Conservation (phyloP, 176 grass and related monocot genomes). For the Zea mays region Zm-B73-REFERENCE-NAM-5.0 NC_050098.1:181368501-181369000, state of each 20-base stretch:
- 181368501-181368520: constrained; percentile 5
- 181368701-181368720: constrained; percentile 2
- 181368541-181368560: neutral
- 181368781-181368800: neutral
- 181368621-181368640: constrained; percentile 37
- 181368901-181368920: no score
- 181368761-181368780: no score
- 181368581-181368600: constrained; percentile 46
- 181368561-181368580: neutral
- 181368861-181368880: neutral
- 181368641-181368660: constrained; percentile 2
- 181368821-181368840: neutral
- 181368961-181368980: neutral
- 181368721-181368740: neutral
- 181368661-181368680: constrained; percentile 27
- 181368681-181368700: neutral
- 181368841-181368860: neutral
- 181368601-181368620: constrained; percentile 8
- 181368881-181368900: neutral
- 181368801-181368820: neutral
- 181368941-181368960: neutral
- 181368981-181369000: constrained; percentile 5
- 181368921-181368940: neutral
- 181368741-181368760: neutral
- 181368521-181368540: neutral